Conservation (phyloP, 306 rosid species). For the Sphenostylis stenocarpa region DNA sequence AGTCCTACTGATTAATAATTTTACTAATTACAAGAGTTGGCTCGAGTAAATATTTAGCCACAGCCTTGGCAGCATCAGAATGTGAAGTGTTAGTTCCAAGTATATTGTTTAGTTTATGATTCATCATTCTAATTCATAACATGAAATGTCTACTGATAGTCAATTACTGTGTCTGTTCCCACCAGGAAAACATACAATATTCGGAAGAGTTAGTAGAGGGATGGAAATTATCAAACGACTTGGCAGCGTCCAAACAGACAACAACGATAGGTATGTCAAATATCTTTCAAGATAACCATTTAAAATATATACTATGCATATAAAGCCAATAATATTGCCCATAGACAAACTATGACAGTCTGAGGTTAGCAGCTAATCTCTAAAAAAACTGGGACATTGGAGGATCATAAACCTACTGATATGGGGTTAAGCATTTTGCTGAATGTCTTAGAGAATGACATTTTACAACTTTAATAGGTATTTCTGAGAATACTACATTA, state of each 20-base stretch:
- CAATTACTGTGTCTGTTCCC: slow-evolving; percentile 27
- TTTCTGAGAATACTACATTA: not conserved
- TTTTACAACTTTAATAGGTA: not conserved
- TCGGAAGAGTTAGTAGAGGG: slow-evolving; percentile 85
- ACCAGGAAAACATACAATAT: slow-evolving; percentile 95
- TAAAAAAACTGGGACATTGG: not conserved
- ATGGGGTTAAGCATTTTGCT: not conserved
- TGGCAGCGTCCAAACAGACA: slow-evolving; percentile 96
- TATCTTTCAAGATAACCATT: not conserved
- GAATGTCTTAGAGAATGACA: not conserved
- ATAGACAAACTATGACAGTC: not conserved
- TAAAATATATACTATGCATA: not conserved
- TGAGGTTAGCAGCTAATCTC: too few species aligned
- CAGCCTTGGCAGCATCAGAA: not conserved
- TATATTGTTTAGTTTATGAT: slow-evolving; percentile 23
- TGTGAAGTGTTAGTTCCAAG: slow-evolving; percentile 10
- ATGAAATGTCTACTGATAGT: slow-evolving; percentile 21
- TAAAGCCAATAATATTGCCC: not conserved
- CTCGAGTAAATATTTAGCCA: not conserved
- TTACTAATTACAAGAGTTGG: not conserved
- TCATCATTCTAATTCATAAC: not conserved
- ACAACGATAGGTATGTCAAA: slow-evolving; percentile 78
- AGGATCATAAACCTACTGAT: slow-evolving; percentile 18
- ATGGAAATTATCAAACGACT: slow-evolving; percentile 97
- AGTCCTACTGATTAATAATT: not conserved